Evolutionary conservation across 352 stramenopile genomes (phyloP), one percentile per base, ranked within the genome.

Genomic region (Phytopythium chamaehyphon): DNA sequence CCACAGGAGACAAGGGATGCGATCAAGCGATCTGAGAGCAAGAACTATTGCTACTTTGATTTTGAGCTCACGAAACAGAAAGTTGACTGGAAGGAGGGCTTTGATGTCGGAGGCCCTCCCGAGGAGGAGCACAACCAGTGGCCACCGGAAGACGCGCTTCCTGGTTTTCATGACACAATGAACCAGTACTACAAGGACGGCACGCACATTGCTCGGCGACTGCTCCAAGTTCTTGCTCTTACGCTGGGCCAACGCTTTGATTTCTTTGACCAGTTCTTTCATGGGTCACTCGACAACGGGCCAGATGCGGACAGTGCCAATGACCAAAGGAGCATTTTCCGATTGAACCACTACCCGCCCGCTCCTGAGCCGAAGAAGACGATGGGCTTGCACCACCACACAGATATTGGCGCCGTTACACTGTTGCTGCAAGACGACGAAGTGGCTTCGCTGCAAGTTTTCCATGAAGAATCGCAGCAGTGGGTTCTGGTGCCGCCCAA

Each of bases 271-370:
- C 61, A 80, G 44, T 86, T 83, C 45, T 88, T 81, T 47, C 61
- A 66, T 9, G 64, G 47, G 3, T 21, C 15, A n/a, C 6, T 42
- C 37, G 14, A 6, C 37, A 42, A 42, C 10, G 28, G 28, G 9
- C 28, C 28, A 9, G 28, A 33, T 33, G n/a, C 15, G 11, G 10
- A 46, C 19, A 6, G 14, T 9, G 37, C n/a, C 2, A 39, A 59
- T 16, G 57, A 59, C 36, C 93, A 97, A 62, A 96, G 83, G 16
- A 95, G 76, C 40, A 96, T 96, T 58, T 59, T 98, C 51, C 71
- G 91, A 40, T 62, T 96, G 31, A 98, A 98, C 58, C 85, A 95
- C 62, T 98, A 97, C 64, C 93, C 90, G 1, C 51, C 79, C 1
- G 60, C 71, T 2, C 68, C 67, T 0, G 64, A 83, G 9, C 28